phyloP scores from a whole-genome alignment of 2,329 filamentous ascomycete genomes.

The Nigrograna mackinnonii region DNA sequence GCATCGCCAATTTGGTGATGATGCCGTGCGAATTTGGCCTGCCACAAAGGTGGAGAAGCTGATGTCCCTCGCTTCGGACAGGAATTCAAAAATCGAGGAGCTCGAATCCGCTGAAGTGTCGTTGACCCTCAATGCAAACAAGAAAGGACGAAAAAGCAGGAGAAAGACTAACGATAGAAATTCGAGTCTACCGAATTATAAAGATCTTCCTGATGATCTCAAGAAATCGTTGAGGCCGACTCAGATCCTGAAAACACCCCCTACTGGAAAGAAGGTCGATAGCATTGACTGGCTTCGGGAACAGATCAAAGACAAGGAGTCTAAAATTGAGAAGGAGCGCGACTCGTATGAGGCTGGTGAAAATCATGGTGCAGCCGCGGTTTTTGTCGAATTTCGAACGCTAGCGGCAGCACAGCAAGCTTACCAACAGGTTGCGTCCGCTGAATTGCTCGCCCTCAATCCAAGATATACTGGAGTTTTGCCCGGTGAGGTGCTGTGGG shows the following conservation, averaged over 20 bases:
- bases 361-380: slow-evolving; percentile 67
- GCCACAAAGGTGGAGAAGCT: slow-evolving; percentile 76
- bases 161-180: slow-evolving; percentile 56
- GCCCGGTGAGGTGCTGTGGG: slow-evolving; percentile 86
- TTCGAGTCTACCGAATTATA: slow-evolving; percentile 51
- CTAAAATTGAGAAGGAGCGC: slow-evolving; percentile 71
- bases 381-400: slow-evolving; percentile 87
- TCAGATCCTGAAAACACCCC: slow-evolving; percentile 48
- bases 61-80: slow-evolving; percentile 78
- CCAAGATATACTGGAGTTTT: slow-evolving; percentile 83
- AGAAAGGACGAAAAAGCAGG: slow-evolving; percentile 65
- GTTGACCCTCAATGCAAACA: slow-evolving; percentile 79
- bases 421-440: slow-evolving; percentile 62
- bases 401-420: slow-evolving; percentile 85
- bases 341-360: slow-evolving; percentile 63
- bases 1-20: slow-evolving; percentile 76
- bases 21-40: slow-evolving; percentile 85
- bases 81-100: slow-evolving; percentile 77
- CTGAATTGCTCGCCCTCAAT: slow-evolving; percentile 70
- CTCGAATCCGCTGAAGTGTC: slow-evolving; percentile 87
- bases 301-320: slow-evolving; percentile 75
- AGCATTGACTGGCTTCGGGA: slow-evolving; percentile 87
- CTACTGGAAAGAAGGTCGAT: slow-evolving; percentile 87
- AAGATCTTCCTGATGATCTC: slow-evolving; percentile 57
- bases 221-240: slow-evolving; percentile 62